Evolutionary conservation across 1,284 basidiomycete genomes (phyloP).

Genomic region (Sporisorium sorghi): DNA sequence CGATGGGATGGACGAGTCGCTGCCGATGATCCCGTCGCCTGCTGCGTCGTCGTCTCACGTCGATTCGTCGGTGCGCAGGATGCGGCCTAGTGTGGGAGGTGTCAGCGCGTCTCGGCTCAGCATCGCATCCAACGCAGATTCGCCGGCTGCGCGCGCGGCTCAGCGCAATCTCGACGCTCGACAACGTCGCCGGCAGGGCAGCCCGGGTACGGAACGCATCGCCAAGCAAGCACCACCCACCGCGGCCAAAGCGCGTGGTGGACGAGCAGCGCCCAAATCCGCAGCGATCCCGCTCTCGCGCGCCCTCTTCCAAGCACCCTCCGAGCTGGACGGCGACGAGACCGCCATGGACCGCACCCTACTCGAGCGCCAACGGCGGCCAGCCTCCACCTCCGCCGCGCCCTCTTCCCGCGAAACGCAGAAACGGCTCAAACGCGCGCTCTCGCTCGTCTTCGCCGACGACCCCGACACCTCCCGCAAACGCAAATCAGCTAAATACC

Average conservation of each 20-base stretch:
- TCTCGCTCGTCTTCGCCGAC: slow-evolving; percentile 41
- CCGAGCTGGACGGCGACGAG: slow-evolving; percentile 36
- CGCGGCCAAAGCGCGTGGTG: slow-evolving; percentile 8
- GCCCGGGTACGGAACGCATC: slow-evolving; percentile 22
- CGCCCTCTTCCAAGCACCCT: slow-evolving; percentile 23
- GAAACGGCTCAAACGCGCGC: slow-evolving; percentile 42
- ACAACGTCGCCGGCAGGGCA: slow-evolving; percentile 36
- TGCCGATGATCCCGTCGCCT: slow-evolving; percentile 40
- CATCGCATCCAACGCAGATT: slow-evolving; percentile 27
- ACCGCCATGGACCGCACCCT: slow-evolving; percentile 39
- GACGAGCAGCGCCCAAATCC: slow-evolving; percentile 23
- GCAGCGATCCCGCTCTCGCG: slow-evolving; percentile 10
- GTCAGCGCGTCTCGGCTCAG: slow-evolving; percentile 30
- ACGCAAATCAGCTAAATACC: slow-evolving; percentile 43
- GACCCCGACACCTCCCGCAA: slow-evolving; percentile 19
- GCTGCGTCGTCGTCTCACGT: slow-evolving; percentile 28
- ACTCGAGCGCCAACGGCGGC: slow-evolving; percentile 26
- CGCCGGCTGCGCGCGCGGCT: slow-evolving; percentile 41
- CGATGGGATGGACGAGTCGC: slow-evolving; percentile 15
- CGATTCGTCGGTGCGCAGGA: slow-evolving; percentile 29
- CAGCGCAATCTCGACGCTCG: slow-evolving; percentile 31
- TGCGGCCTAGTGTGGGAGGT: slow-evolving; percentile 31
- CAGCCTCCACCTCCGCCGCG: not conserved
- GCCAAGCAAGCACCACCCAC: slow-evolving; percentile 8
- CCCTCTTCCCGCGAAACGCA: slow-evolving; percentile 29